A percentile compares a stretch with the other conserved stretches of the same genome.
Evolutionary conservation across 495 filamentous ascomycete genomes (phyloP).

Genomic region (Xylaria cubensis): DNA sequence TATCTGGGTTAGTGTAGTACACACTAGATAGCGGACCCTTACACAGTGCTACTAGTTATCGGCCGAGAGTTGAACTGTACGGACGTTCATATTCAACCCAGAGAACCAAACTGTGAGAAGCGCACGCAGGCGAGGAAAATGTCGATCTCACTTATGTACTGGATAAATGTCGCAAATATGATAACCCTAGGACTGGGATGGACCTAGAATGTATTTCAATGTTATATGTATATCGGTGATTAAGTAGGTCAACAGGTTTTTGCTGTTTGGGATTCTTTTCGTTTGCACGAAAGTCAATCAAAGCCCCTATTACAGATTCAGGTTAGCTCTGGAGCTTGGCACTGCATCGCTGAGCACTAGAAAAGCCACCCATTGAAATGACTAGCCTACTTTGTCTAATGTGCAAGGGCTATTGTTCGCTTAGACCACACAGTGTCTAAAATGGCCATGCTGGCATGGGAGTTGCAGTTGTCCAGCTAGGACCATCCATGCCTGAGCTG

Average conservation of each 20-base stretch:
- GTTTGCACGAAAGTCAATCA: neutral
- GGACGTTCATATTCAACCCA: no score
- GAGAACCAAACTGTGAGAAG: neutral
- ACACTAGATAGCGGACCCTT: neutral
- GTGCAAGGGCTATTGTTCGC: neutral
- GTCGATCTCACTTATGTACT: neutral
- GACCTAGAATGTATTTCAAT: neutral
- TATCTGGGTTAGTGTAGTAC: neutral
- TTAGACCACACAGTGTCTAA: constrained; percentile 2
- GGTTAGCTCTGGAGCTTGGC: constrained; percentile 18
- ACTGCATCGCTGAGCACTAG: constrained; percentile 15
- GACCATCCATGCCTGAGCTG: constrained; percentile 15
- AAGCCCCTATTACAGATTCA: neutral
- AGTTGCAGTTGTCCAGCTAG: neutral
- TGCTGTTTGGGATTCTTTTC: constrained; percentile 8
- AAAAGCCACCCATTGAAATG: neutral
- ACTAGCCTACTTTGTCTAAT: neutral
- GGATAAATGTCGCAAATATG: neutral
- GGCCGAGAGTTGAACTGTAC: neutral
- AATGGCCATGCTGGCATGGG: neutral
- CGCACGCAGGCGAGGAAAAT: no score
- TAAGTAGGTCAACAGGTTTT: neutral
- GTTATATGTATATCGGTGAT: neutral
- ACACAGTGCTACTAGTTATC: neutral
- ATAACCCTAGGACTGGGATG: neutral